Evolutionary conservation across 2,329 filamentous ascomycete genomes (phyloP), one percentile per base, ranked within the genome.

Genomic region (Emmonsiellopsis sp.): DNA sequence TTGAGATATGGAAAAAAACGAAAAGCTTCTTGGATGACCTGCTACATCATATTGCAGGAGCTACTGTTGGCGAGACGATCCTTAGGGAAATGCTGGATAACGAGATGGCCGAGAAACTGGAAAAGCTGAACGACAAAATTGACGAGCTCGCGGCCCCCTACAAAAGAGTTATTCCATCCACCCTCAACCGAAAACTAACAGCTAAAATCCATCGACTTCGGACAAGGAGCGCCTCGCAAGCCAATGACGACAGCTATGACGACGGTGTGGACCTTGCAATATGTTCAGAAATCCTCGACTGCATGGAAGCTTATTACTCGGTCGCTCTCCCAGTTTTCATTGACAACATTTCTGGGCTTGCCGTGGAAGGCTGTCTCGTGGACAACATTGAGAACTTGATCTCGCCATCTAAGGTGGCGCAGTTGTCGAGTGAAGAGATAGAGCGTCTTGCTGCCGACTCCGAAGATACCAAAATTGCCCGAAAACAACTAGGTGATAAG

Each of bases 351-450:
- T 63, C 68, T 7, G 56, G 63, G 30, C 59, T 72, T 11, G 69
- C 66, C 1, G 58, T 72, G 32, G 70, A 72, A 58, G 68, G 67
- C 48, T 70, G 68, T 45, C 63, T 73, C 8, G 62, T 72, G 30
- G 62, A 59, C 44, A 65, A 65, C 3, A 55, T 73, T 0, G 64
- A 65, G 9, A 60, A 61, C 3, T 61, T 72, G 26, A 57, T 72
- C 13, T 67, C 66, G 2, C 65, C 68, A 3, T 56, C 58, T 0
- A 62, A 50, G 26, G 61, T 72, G 15, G 63, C 62, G 15, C 54
- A 63, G 16, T 70, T 73, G 68, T 56, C 55, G 26, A 60, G 60
- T 53, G 59, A 49, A 34, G 60, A 58, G n/a, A 52, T 65, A 26
- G 55, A 60, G 30, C 43, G 49, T n/a, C 57, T 66, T 35, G 63